Conservation (phyloP, 768 basidiomycete species). For the Gymnopilus dilepis region DNA sequence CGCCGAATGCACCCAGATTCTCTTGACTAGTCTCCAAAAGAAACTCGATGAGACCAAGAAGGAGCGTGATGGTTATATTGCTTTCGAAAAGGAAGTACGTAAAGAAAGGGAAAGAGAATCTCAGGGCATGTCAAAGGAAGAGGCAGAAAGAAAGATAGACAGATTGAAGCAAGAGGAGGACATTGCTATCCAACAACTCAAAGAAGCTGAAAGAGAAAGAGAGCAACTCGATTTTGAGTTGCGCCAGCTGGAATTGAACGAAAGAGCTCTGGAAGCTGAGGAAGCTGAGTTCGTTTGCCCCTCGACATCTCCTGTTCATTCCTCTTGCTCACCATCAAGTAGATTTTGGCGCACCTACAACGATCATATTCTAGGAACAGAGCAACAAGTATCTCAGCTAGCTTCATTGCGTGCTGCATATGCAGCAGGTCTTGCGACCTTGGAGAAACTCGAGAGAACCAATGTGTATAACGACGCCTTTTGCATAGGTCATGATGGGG, state of each 20-base stretch:
- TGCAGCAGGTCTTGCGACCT: conserved; percentile 72
- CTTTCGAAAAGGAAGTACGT: conserved; percentile 87
- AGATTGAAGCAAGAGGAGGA: conserved; percentile 72
- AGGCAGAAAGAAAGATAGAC: conserved; percentile 75
- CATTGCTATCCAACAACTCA: conserved; percentile 74
- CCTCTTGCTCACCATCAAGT: conserved; percentile 6
- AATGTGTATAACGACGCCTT: conserved; percentile 97
- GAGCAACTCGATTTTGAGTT: conserved; percentile 78
- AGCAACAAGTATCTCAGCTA: conserved; percentile 71
- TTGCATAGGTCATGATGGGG: conserved; percentile 93
- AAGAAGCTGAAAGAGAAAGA: conserved; percentile 76
- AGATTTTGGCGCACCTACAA: conserved; percentile 86
- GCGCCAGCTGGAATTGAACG: conserved; percentile 71
- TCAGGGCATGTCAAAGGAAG: conserved; percentile 63
- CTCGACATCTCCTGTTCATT: background rate
- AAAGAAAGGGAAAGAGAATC: conserved; percentile 80
- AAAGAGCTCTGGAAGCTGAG: conserved; percentile 78
- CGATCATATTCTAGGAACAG: conserved; percentile 65
- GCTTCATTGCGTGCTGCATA: conserved; percentile 80
- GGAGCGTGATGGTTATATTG: conserved; percentile 91
- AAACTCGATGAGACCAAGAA: conserved; percentile 90
- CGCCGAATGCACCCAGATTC: conserved; percentile 87
- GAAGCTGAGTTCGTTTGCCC: conserved; percentile 74
- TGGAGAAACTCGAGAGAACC: conserved; percentile 86
- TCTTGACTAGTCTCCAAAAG: conserved; percentile 75